phyloP scores from a whole-genome alignment of 2,329 filamentous ascomycete genomes.

The Fusarium xylarioides region DNA sequence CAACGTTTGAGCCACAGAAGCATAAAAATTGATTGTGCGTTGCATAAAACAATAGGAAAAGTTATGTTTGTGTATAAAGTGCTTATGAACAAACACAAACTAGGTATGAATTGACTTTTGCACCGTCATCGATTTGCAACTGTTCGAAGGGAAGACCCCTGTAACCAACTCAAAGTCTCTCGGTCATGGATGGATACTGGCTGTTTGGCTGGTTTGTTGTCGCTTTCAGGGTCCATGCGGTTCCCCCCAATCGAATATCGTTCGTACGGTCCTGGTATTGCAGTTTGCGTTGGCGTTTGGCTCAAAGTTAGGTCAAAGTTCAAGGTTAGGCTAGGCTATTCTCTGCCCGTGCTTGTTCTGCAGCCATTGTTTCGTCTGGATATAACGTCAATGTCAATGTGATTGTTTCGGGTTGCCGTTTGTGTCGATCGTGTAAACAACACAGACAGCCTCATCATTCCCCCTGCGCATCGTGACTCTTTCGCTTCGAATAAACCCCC shows the following conservation, averaged over 20 bases:
- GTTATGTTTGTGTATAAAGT: slow-evolving; percentile 4
- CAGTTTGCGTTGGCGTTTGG: slow-evolving; percentile 2
- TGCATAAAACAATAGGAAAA: not conserved
- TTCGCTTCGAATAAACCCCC: slow-evolving; percentile 1
- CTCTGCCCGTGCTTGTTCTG: not conserved
- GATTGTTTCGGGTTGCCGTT: slow-evolving; percentile 10
- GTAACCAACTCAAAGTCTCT: not conserved
- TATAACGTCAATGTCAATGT: not conserved
- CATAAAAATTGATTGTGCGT: not conserved
- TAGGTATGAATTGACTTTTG: not conserved
- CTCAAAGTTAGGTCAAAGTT: not conserved
- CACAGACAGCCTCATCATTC: slow-evolving; percentile 12
- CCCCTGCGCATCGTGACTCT: slow-evolving; percentile 19
- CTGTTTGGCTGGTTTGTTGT: not conserved
- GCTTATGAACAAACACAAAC: not conserved
- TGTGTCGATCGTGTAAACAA: slow-evolving; percentile 21
- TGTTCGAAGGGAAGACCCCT: not conserved
- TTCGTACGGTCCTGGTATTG: slow-evolving; percentile 3
- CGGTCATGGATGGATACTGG: not conserved
- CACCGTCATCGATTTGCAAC: slow-evolving; percentile 4
- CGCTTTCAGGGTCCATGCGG: slow-evolving; percentile 22
- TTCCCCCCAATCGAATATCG: slow-evolving; percentile 13
- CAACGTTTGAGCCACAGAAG: slow-evolving; percentile 13
- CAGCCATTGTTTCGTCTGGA: slow-evolving; percentile 3
- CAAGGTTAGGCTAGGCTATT: not conserved